A percentile compares a stretch with the other conserved stretches of the same genome.
phyloP scores from a whole-genome alignment of 441 rosid species.

The Erodium texanum region DNA sequence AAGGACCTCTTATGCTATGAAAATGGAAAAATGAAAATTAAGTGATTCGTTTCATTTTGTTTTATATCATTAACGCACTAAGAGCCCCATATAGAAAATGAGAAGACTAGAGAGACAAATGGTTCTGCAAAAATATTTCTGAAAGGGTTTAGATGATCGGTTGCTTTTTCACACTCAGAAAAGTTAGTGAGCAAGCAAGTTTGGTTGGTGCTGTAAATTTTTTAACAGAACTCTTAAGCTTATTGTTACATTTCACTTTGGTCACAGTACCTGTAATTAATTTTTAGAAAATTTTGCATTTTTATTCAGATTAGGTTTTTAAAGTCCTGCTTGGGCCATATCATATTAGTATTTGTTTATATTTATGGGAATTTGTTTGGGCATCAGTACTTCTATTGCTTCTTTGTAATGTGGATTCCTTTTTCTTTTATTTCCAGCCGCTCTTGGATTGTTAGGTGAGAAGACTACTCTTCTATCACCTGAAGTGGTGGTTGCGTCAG shows the following conservation, averaged over 20 bases:
- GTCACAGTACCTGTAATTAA: background rate
- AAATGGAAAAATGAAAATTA: background rate
- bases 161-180: background rate
- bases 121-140: background rate
- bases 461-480: slow-evolving; percentile 98
- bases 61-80: background rate
- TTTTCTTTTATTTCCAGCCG: slow-evolving; percentile 41
- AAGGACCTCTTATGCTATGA: background rate
- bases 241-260: background rate
- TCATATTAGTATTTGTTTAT: background rate
- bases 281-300: background rate
- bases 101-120: background rate
- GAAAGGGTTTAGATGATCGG: background rate
- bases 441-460: slow-evolving; percentile 81
- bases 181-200: background rate
- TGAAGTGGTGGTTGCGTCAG: slow-evolving; percentile 64
- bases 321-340: background rate
- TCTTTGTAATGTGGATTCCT: background rate
- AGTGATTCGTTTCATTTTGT: background rate
- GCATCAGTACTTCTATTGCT: background rate
- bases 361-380: background rate
- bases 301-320: background rate
- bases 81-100: background rate
- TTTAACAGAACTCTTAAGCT: background rate
- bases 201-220: background rate